Conservation (phyloP, 78 protist genomes). For the Acrasis kona region DNA sequence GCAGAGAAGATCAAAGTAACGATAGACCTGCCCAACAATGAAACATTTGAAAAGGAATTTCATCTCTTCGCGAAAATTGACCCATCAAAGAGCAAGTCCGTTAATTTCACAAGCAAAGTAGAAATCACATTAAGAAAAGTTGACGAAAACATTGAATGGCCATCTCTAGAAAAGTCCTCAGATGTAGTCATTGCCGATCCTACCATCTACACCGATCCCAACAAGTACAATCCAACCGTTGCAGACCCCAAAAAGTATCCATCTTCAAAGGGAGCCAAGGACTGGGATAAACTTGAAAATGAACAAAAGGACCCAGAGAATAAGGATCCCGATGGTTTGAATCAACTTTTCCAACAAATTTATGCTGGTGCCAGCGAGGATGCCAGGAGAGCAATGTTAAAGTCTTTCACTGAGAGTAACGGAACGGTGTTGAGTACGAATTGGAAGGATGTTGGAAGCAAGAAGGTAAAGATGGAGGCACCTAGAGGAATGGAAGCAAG, state of each 20-base stretch:
- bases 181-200: too few relatives aligned
- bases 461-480: slow-evolving; percentile 41
- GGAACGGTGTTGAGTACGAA: slow-evolving; percentile 90
- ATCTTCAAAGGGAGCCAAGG: slow-evolving; percentile 26
- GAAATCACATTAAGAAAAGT: not conserved
- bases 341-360: slow-evolving; percentile 62
- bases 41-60: not conserved
- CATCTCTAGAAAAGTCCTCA: not conserved
- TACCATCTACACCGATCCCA: too few relatives aligned
- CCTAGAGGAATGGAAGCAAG: slow-evolving; percentile 61
- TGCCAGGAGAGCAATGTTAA: slow-evolving; percentile 76
- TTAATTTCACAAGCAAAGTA: not conserved
- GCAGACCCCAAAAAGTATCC: not conserved
- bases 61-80: not conserved
- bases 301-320: slow-evolving; percentile 33
- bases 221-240: too few relatives aligned
- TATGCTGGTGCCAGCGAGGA: slow-evolving; percentile 57
- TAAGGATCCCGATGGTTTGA: slow-evolving; percentile 61
- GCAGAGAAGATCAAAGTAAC: not conserved
- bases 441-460: slow-evolving; percentile 79
- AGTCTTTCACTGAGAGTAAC: slow-evolving; percentile 75
- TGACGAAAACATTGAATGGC: not conserved
- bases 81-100: not conserved
- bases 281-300: slow-evolving; percentile 60
- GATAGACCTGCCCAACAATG: not conserved